Base-by-base conservation (phyloP, 306 rosid genomes). In the Vigna nakashimae region DNA sequence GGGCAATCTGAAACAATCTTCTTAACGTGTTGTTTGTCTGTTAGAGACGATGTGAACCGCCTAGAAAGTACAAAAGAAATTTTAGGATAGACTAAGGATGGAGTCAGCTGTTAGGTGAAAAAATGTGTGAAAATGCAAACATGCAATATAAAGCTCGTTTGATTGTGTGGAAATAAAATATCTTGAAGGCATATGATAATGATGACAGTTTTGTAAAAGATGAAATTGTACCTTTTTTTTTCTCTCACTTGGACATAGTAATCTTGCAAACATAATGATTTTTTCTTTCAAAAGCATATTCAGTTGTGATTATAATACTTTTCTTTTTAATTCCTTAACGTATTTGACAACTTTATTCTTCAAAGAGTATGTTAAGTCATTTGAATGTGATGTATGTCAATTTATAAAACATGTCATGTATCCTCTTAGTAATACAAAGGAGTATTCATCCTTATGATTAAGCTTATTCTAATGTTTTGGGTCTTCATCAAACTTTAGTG, bases 1-100 rank as follows among this genome's bases (percentile, higher is more conserved):
- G 6, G 63, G 40, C 80, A 10, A 43, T 58, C 71, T 73, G 56
- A 67, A 80, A 63, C 70, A 32, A 53, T 51, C 46, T 8, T 15
- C 18, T 18, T 22, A 22, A 9, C 28, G 20, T 18, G 9, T 16
- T 45, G 43, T 52, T 40, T 36, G 43, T 62, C 17, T 53, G 13
- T 38, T 58, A 12, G 45, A 74, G 43, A 64, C 64, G 55, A 20
- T 32, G 24, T 62, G 68, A 32, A 48, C 63, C 14, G 43, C 6
- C 12, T 53, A 66, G 73, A 22, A 58, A 20, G 63, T 52, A 55
- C 69, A 28, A 24, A 56, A 52, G 40, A 30, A n/a, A 55, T 45
- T 18, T 52, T 42, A n/a, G 65, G 57, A 28, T 24, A 24, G 68
- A 17, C 59, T 59, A 22, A 59, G 73, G 15, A 12, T 48, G 57